phyloP scores from a whole-genome alignment of 768 basidiomycete genomes.

The Boletus barrowsii region DNA sequence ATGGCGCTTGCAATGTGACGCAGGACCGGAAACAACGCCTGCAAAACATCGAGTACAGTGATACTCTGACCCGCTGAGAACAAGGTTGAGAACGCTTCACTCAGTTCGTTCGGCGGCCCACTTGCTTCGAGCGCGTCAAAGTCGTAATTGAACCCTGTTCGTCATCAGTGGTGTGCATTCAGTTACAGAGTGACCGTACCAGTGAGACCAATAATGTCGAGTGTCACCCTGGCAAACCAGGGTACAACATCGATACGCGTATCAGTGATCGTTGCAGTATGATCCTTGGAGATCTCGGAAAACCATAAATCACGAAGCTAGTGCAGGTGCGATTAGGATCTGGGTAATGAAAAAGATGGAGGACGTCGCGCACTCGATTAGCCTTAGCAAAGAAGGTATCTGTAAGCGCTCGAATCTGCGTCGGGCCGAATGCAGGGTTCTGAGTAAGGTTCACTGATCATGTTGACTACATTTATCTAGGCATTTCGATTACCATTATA shows the following conservation, averaged over 20 bases:
- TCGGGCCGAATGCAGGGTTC: slow-evolving; percentile 67
- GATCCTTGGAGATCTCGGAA: slow-evolving; percentile 30
- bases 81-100: slow-evolving; percentile 33
- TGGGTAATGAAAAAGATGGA: background rate
- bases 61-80: slow-evolving; percentile 14
- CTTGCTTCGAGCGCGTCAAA: slow-evolving; percentile 32
- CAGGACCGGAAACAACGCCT: slow-evolving; percentile 35
- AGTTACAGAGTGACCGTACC: slow-evolving; percentile 19
- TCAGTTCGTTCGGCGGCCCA: slow-evolving; percentile 30
- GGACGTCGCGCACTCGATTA: background rate
- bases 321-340: background rate
- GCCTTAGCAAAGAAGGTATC: slow-evolving; percentile 58
- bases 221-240: slow-evolving; percentile 35
- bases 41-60: slow-evolving; percentile 31
- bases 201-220: slow-evolving; percentile 43
- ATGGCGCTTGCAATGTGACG: slow-evolving; percentile 36
- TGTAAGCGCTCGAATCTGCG: slow-evolving; percentile 56
- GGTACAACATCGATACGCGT: slow-evolving; percentile 31
- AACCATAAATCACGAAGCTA: slow-evolving; percentile 50
- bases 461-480: background rate
- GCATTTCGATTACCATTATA: slow-evolving; percentile 26
- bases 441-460: slow-evolving; percentile 7
- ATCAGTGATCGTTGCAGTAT: slow-evolving; percentile 11
- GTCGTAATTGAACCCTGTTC: slow-evolving; percentile 37
- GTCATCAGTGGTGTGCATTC: background rate